A percentile compares a stretch with the other conserved stretches of the same genome.
Conservation (phyloP, 768 basidiomycete genomes). For the Dendrothele bispora region DNA sequence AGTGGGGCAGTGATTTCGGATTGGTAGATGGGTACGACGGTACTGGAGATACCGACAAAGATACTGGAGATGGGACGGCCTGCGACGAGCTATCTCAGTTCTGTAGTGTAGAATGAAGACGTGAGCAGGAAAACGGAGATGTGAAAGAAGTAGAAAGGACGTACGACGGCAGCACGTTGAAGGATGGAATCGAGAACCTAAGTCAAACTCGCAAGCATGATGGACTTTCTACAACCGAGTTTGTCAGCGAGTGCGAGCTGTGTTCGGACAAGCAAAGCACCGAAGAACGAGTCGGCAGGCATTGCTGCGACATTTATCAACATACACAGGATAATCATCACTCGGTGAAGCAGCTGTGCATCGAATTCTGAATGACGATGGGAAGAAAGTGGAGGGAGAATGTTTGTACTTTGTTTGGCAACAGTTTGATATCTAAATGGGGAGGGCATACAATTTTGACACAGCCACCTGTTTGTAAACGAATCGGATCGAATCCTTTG, state of each 20-base stretch:
- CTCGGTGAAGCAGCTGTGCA: too few relatives aligned
- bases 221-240: slow-evolving; percentile 62
- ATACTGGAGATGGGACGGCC: slow-evolving; percentile 68
- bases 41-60: slow-evolving; percentile 64
- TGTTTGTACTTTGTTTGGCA: too few relatives aligned
- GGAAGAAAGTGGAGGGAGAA: too few relatives aligned
- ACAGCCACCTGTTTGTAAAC: too few relatives aligned
- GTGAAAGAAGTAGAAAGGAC: slow-evolving; percentile 14
- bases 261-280: slow-evolving; percentile 67
- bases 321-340: too few relatives aligned
- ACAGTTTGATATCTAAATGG: too few relatives aligned
- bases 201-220: slow-evolving; percentile 64
- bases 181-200: slow-evolving; percentile 73
- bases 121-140: too few relatives aligned
- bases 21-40: slow-evolving; percentile 73
- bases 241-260: slow-evolving; percentile 59
- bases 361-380: too few relatives aligned
- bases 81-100: slow-evolving; percentile 71
- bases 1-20: slow-evolving; percentile 67
- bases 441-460: too few relatives aligned
- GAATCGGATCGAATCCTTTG: too few relatives aligned
- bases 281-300: slow-evolving; percentile 72
- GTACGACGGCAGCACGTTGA: slow-evolving; percentile 56
- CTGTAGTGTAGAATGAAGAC: slow-evolving; percentile 20
- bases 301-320: slow-evolving; percentile 76